phyloP scores from a whole-genome alignment of 495 filamentous ascomycete species.

The Talaromyces ruber region DNA sequence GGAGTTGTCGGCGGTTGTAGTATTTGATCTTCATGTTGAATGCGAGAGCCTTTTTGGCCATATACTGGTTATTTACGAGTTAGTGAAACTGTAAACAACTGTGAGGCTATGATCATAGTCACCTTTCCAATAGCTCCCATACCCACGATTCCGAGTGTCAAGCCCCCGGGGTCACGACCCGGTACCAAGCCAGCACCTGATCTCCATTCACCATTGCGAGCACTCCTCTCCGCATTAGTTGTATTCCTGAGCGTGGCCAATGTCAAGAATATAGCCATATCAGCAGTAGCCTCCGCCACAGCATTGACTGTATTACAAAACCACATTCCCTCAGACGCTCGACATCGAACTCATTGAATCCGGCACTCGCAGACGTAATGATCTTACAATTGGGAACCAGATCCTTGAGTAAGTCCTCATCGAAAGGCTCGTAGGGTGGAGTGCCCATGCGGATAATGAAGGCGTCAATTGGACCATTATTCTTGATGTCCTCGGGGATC shows the following conservation, averaged over 20 bases:
- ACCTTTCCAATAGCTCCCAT: slow-evolving; percentile 65
- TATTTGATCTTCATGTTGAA: slow-evolving; percentile 53
- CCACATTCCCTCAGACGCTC: slow-evolving; percentile 24
- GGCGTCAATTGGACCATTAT: slow-evolving; percentile 22
- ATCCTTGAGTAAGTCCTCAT: slow-evolving; percentile 20
- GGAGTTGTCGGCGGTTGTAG: slow-evolving; percentile 41
- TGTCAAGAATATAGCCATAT: slow-evolving; percentile 58
- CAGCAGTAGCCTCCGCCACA: slow-evolving; percentile 65
- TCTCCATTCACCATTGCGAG: slow-evolving; percentile 42
- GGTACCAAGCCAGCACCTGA: slow-evolving; percentile 22
- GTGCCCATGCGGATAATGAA: slow-evolving; percentile 33
- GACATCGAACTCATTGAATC: slow-evolving; percentile 33
- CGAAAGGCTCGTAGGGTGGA: slow-evolving; percentile 29
- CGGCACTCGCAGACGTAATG: slow-evolving; percentile 23
- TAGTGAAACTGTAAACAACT: background rate
- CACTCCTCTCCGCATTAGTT: slow-evolving; percentile 38
- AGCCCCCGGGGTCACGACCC: slow-evolving; percentile 42
- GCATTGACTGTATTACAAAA: slow-evolving; percentile 61
- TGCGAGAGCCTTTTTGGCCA: slow-evolving; percentile 27
- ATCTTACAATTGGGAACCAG: slow-evolving; percentile 20
- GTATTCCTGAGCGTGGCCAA: slow-evolving; percentile 58
- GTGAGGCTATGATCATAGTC: background rate
- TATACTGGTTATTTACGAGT: slow-evolving; percentile 14
- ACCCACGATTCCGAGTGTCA: slow-evolving; percentile 58
- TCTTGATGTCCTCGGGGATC: slow-evolving; percentile 9